Evolutionary conservation across 352 stramenopile species (phyloP), one percentile per base, ranked within the genome.

Genomic region (Pilasporangium apinafurcum): DNA sequence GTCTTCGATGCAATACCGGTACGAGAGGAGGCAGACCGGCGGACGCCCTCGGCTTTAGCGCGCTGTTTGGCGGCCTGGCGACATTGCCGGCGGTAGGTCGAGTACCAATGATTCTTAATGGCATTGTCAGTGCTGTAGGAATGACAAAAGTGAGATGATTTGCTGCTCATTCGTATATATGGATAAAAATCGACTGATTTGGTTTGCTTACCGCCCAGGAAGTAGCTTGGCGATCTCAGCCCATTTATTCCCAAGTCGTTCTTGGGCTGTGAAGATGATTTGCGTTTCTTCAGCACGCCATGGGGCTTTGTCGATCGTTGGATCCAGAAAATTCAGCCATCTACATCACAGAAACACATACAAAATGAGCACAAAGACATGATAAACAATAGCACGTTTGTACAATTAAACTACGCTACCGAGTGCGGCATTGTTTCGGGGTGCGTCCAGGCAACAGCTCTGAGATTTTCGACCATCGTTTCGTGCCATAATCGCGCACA

Each of bases 191-290:
- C 28, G 20, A 28, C 24, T 26, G 5, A 38, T 39, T 18, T 37
- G 26, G 16, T 8, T 9, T n/a, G 8, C 34, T 9, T 42, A 68
- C 41, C 96, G 60, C 1, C 96, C 96, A 5, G 95, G 93, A 14
- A 99, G 72, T n/a, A 95, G 68, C 63, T 98, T 98, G 48, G 95
- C 90, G 55, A 99, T 99, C 61, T 98, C 91, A 13, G 90, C 89
- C 96, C 96, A 99, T 43, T 92, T 83, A 62, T 99, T 99, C 39
- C 96, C 96, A 5, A 95, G 45, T 8, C 53, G 50, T 30, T 69
- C 55, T 54, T 92, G 80, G 0, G 75, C 72, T 8, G 63, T 52
- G 28, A 92, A 68, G 46, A 95, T 92, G 30, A 89, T 53, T 43
- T 86, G 59, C 48, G 95, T 95, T 62, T 98, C 95, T 27, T 97